These are phyloP conservation scores for Trametes polyzona DNA, from an alignment of 1,284 basidiomycete genomes.

Conservation along the genomic window DNA sequence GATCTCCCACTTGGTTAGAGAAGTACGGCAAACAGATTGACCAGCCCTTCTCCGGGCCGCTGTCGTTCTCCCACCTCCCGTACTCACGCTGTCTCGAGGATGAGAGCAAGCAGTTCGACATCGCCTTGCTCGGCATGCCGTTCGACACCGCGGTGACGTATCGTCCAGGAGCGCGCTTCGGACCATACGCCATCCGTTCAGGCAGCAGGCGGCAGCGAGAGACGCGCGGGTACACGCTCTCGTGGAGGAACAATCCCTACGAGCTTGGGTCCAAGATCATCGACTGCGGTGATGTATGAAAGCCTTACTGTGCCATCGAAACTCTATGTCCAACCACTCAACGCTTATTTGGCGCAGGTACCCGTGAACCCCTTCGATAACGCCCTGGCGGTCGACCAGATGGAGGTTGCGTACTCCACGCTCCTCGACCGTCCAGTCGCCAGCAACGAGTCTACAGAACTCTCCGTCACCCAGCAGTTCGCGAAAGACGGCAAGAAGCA, in stretches of 20 bases:
- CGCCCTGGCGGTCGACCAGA: slow-evolving; percentile 75
- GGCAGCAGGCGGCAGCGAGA: slow-evolving; percentile 71
- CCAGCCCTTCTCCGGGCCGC: slow-evolving; percentile 70
- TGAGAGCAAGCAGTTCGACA: slow-evolving; percentile 58
- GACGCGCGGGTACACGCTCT: slow-evolving; percentile 60
- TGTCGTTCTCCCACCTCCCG: slow-evolving; percentile 74
- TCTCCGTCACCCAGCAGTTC: slow-evolving; percentile 30
- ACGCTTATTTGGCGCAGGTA: slow-evolving; percentile 45
- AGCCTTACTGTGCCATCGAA: not conserved
- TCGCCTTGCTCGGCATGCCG: slow-evolving; percentile 80
- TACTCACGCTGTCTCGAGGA: slow-evolving; percentile 75
- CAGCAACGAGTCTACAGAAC: slow-evolving; percentile 25
- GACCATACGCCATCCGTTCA: slow-evolving; percentile 79
- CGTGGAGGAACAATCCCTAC: slow-evolving; percentile 75
- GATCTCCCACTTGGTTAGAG: slow-evolving; percentile 53
- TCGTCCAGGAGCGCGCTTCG: slow-evolving; percentile 79
- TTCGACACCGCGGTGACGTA: slow-evolving; percentile 79
- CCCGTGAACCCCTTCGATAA: slow-evolving; percentile 77
- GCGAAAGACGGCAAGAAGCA: slow-evolving; percentile 60
- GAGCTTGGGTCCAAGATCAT: slow-evolving; percentile 58
- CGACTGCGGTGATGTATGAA: slow-evolving; percentile 79
- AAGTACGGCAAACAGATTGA: slow-evolving; percentile 78
- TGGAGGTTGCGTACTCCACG: slow-evolving; percentile 77
- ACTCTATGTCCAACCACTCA: too few species aligned
- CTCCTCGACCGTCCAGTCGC: slow-evolving; percentile 60